A percentile compares a stretch with the other conserved stretches of the same genome.
Evolutionary conservation across 2,329 filamentous ascomycete genomes (phyloP).

Genomic region (Ophiocordyceps camponoti-saundersi): DNA sequence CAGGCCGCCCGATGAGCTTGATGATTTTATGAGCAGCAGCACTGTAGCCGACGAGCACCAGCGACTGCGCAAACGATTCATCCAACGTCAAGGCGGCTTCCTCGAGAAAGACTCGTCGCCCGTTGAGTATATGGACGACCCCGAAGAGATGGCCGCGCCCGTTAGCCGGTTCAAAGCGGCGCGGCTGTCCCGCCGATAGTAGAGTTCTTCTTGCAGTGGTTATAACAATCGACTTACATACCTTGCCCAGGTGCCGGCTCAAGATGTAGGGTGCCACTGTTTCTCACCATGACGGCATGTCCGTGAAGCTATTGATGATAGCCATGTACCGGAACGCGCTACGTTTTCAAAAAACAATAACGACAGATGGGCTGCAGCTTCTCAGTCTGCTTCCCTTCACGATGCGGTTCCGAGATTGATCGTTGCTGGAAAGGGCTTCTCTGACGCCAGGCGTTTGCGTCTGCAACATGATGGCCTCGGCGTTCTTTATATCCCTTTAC

Average conservation of each 20-base stretch:
- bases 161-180: slow-evolving; percentile 62
- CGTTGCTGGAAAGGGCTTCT: slow-evolving; percentile 31
- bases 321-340: slow-evolving; percentile 11
- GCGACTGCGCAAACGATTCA: slow-evolving; percentile 63
- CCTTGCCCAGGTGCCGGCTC: slow-evolving; percentile 1
- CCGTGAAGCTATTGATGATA: not conserved
- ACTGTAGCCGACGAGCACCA: slow-evolving; percentile 76
- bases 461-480: slow-evolving; percentile 25
- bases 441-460: slow-evolving; percentile 31
- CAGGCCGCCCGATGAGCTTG: slow-evolving; percentile 44
- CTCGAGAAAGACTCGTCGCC: slow-evolving; percentile 51
- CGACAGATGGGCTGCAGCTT: slow-evolving; percentile 35
- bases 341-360: slow-evolving; percentile 18
- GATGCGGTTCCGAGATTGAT: slow-evolving; percentile 39
- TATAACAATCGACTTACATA: slow-evolving; percentile 8
- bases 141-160: slow-evolving; percentile 42
- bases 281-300: slow-evolving; percentile 2
- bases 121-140: slow-evolving; percentile 50
- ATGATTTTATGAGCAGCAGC: slow-evolving; percentile 51
- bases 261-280: not conserved
- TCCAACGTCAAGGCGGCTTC: slow-evolving; percentile 72
- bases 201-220: slow-evolving; percentile 4
- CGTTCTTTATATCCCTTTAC: slow-evolving; percentile 49
- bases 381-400: slow-evolving; percentile 35
- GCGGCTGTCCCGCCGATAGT: slow-evolving; percentile 36